Base-by-base conservation (phyloP, 768 basidiomycete species). In the Infundibulicybe gibba region DNA sequence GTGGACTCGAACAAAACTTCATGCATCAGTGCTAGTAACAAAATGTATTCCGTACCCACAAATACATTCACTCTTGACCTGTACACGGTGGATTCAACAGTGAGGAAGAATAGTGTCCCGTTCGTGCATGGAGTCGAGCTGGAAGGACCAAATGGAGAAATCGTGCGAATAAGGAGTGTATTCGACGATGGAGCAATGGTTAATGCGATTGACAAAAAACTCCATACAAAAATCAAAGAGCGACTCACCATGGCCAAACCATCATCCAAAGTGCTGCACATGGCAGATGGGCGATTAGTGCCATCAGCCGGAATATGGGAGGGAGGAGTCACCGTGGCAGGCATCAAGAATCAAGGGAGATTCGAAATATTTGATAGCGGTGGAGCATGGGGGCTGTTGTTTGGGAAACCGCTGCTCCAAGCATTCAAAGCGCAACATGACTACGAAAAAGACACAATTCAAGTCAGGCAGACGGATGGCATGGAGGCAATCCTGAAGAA, bases 161-260 rank as follows among this genome's bases (percentile, higher is more conserved):
- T 39, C 16, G 51, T 41, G 3, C 17, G 51, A 10, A 39, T 54
- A 9, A 17, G 44, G 0, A 51, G 43, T 11, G 16, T 51, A 1
- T 38, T 51, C 1, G 56, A 60, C 32, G 49, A 45, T 12, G 56
- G 58, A 0, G 52, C 52, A 0, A 52, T 55, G 54, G 54, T 58
- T 31, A 51, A 47, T 14, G 53, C 48, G 8, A 53, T 58, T 12
- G 46, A 50, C 30, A 32, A 41, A 15, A 37, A 10, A 12, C 6
- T 47, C 4, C 52, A 45, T 34, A n/a, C 42, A 20, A 13, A 41
- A 19, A 10, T 38, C 35, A 14, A 19, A 10, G n/a, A 38, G n/a
- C 14, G 35, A 10, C 35, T 38, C 17, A 38, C 14, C 14, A 19
- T 6, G 10, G 14, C n/a, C 3, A 38, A 12, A 3, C 15, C 25